These are phyloP conservation scores for Calocera viscosa DNA, from an alignment of 768 basidiomycete genomes.

Conservation along the genomic window DNA sequence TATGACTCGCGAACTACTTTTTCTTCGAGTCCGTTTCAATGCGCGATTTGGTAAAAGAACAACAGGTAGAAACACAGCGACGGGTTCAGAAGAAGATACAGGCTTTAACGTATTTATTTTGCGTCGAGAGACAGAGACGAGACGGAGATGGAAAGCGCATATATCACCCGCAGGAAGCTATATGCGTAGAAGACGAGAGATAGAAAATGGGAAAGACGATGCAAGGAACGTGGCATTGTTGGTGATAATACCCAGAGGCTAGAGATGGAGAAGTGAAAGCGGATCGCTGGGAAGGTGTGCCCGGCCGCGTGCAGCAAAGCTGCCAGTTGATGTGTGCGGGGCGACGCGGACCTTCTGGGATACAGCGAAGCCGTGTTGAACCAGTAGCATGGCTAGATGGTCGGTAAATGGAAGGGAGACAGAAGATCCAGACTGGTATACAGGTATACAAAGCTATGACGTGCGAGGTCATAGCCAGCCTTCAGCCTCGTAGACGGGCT, in stretches of 20 bases:
- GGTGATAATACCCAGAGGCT: not conserved
- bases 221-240: conserved; percentile 7
- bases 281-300: not conserved
- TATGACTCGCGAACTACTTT: not conserved
- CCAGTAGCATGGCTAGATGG: not conserved
- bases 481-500: conserved; percentile 9
- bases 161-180: not conserved
- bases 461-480: conserved; percentile 9
- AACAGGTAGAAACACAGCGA: conserved; percentile 7
- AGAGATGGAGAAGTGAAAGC: not conserved
- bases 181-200: not conserved
- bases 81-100: not conserved
- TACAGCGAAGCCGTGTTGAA: not conserved
- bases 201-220: not conserved
- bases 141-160: not conserved
- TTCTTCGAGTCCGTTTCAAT: not conserved
- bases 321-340: not conserved
- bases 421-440: conserved; percentile 1
- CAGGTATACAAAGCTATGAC: conserved; percentile 8
- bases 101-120: conserved; percentile 1
- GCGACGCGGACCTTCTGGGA: not conserved
- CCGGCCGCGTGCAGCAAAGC: not conserved
- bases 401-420: not conserved
- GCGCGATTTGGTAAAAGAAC: conserved; percentile 3
- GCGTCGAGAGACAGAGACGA: not conserved